A percentile compares a stretch with the other conserved stretches of the same genome.
phyloP scores from a whole-genome alignment of 441 rosid genomes.

The Pelargonium myrrhifolium region DNA sequence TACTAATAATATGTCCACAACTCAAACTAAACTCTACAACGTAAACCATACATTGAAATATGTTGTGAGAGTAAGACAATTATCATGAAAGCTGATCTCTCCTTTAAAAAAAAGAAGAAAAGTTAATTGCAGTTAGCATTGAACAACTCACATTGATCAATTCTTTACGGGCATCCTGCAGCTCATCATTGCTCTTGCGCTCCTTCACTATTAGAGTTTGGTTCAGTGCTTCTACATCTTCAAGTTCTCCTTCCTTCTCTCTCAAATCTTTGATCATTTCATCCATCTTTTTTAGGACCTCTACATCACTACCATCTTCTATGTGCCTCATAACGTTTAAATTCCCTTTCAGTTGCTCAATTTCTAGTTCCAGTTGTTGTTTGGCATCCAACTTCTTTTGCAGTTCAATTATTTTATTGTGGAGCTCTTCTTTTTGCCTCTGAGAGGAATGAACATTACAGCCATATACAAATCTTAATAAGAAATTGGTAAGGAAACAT shows the following conservation, averaged over 20 bases:
- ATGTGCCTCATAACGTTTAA: conserved; percentile 60
- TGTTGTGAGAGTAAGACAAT: conserved; percentile 5
- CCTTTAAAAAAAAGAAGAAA: background rate
- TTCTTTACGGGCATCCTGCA: conserved; percentile 85
- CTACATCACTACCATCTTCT: conserved; percentile 54
- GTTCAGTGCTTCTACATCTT: conserved; percentile 54
- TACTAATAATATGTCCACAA: background rate
- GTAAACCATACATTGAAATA: conserved; percentile 1
- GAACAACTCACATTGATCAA: conserved; percentile 51
- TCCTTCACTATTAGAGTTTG: conserved; percentile 76
- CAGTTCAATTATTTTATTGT: conserved; percentile 48
- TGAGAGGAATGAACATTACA: conserved; percentile 26
- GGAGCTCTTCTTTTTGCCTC: conserved; percentile 75
- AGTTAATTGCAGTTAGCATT: background rate
- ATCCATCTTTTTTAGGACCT: conserved; percentile 58
- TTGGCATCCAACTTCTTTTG: conserved; percentile 74
- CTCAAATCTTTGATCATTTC: conserved; percentile 46
- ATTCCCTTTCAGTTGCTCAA: conserved; percentile 56
- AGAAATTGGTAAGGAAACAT: conserved; percentile 13
- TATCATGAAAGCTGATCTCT: background rate
- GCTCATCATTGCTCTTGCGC: conserved; percentile 75
- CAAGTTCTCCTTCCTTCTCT: conserved; percentile 77
- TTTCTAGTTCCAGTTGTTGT: conserved; percentile 74
- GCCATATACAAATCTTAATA: conserved; percentile 9
- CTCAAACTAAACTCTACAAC: background rate